A percentile compares a stretch with the other conserved stretches of the same genome.
Conservation (phyloP, 805 yeast species). For the Monosporozyma aquatica region DNA sequence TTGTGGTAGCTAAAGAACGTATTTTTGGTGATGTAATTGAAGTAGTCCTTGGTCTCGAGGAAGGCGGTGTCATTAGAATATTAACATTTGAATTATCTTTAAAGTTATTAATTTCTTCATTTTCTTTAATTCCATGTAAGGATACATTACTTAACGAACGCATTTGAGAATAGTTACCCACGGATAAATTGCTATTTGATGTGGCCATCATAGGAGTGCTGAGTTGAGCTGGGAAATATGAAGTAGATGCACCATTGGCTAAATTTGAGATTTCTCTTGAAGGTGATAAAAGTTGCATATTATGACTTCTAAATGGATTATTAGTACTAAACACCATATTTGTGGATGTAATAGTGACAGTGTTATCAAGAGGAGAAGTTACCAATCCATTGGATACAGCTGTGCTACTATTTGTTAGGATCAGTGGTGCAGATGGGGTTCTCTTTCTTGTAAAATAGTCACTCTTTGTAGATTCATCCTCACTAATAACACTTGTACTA, state of each 20-base stretch:
- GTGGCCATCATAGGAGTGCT: not conserved
- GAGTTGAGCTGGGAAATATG: not conserved
- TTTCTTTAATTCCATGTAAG: conserved; percentile 30
- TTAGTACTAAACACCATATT: not conserved
- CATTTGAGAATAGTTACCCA: not conserved
- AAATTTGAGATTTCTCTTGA: conserved; percentile 1
- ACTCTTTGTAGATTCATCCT: not conserved
- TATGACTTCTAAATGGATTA: conserved; percentile 8
- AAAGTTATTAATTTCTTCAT: conserved; percentile 22
- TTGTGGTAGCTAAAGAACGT: not conserved
- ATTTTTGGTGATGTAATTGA: not conserved
- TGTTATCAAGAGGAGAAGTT: not conserved
- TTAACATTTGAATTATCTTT: conserved; percentile 2
- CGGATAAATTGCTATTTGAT: not conserved
- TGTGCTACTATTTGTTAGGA: not conserved
- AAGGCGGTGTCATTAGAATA: not conserved
- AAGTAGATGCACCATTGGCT: not conserved
- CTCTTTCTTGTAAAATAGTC: conserved; percentile 4
- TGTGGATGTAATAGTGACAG: not conserved
- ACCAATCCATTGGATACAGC: conserved; percentile 1
- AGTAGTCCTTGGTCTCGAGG: not conserved
- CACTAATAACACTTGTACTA: not conserved
- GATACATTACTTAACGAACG: conserved; percentile 24
- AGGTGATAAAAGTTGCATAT: not conserved
- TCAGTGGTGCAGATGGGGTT: conserved; percentile 4